Percentiles rank a stretch among this genome's conserved stretches.
These are phyloP conservation scores for Cryptomeria japonica DNA, from an alignment of 75 land plant species.

Conservation along the genomic window DNA sequence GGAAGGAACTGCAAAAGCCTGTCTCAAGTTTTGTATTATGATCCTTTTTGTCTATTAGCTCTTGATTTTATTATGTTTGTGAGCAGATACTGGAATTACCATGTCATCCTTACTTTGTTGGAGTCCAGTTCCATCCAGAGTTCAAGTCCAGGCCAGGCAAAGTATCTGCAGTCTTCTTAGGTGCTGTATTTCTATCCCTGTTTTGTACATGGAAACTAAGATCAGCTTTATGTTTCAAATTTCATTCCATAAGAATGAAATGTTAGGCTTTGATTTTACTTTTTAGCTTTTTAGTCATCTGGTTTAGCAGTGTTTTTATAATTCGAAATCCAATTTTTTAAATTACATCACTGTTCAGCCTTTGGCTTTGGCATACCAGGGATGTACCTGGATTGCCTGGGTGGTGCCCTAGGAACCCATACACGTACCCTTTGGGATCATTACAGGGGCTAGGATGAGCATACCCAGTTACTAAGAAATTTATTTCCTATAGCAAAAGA, in stretches of 20 bases:
- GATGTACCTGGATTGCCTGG: no score
- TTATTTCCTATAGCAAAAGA: background rate
- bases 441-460: no score
- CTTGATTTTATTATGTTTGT: background rate
- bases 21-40: background rate
- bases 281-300: background rate
- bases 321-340: background rate
- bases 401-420: no score
- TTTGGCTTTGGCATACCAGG: no score
- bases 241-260: background rate
- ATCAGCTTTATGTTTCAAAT: background rate
- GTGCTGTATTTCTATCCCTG: slow-evolving; percentile 27
- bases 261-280: no score
- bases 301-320: background rate
- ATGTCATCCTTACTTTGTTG: slow-evolving; percentile 79
- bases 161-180: slow-evolving; percentile 84
- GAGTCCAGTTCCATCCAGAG: slow-evolving; percentile 97
- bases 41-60: background rate
- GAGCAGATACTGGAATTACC: slow-evolving; percentile 83
- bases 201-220: background rate
- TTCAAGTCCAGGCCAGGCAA: slow-evolving; percentile 94
- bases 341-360: no score
- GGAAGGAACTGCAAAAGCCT: background rate
- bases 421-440: no score
- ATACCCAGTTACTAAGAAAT: no score